These are phyloP conservation scores for Yamadazyma mexicana DNA, from an alignment of 1,139 yeast genomes.

Conservation along the genomic window DNA sequence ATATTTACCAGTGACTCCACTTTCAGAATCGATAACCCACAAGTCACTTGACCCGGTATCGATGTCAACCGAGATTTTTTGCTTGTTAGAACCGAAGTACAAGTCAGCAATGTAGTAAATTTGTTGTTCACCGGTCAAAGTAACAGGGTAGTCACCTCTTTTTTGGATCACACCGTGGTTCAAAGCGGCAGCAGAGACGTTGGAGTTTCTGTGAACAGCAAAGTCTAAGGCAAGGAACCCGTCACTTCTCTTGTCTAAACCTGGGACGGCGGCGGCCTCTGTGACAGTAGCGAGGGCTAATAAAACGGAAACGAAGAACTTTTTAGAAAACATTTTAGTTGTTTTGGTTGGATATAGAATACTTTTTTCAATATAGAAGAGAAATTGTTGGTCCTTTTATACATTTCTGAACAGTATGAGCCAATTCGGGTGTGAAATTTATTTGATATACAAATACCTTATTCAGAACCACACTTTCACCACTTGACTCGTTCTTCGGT, in stretches of 20 bases:
- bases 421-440: too few relatives aligned
- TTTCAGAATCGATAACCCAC: constrained; percentile 19
- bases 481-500: too few relatives aligned
- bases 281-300: neutral
- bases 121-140: constrained; percentile 3
- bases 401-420: too few relatives aligned
- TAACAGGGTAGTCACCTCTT: constrained; percentile 2
- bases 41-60: constrained; percentile 34
- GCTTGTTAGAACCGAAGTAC: constrained; percentile 31
- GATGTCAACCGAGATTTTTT: constrained; percentile 19
- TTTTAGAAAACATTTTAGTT: neutral
- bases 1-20: neutral
- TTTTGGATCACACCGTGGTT: constrained; percentile 1
- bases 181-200: neutral
- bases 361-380: too few relatives aligned
- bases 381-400: too few relatives aligned
- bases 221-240: constrained; percentile 14
- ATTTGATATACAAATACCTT: too few relatives aligned
- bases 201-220: neutral
- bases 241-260: constrained; percentile 13
- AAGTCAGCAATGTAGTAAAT: constrained; percentile 49
- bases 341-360: too few relatives aligned
- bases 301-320: neutral
- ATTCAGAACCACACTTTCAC: too few relatives aligned
- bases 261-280: constrained; percentile 10